phyloP scores from a whole-genome alignment of 306 rosid species.

The Medicago arabica region DNA sequence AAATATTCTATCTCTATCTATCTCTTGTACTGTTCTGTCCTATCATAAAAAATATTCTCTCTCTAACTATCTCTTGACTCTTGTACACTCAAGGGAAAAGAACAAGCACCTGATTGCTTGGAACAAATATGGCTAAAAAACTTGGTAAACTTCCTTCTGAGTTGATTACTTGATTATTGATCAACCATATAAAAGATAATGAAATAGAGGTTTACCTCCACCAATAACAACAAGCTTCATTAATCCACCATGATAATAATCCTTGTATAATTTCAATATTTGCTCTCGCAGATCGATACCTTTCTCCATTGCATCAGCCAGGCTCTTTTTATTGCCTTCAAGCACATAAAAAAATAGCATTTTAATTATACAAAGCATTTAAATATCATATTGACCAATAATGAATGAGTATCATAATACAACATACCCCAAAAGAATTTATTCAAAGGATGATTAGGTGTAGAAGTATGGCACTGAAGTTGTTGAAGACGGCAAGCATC shows the following conservation, averaged over 20 bases:
- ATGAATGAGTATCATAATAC: conserved; percentile 35
- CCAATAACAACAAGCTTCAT: conserved; percentile 98
- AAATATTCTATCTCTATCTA: no score
- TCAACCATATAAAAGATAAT: conserved; percentile 14
- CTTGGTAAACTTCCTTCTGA: conserved; percentile 18
- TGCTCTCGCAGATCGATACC: conserved; percentile 84
- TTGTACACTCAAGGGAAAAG: neutral
- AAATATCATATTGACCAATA: conserved; percentile 29
- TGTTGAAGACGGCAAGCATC: conserved; percentile 95
- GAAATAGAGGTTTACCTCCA: conserved; percentile 72
- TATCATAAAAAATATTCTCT: no score
- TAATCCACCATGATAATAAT: conserved; percentile 94
- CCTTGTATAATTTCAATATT: conserved; percentile 68
- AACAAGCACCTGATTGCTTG: conserved; percentile 27
- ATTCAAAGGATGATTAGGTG: conserved; percentile 80
- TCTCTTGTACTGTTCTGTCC: no score
- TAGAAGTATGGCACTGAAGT: conserved; percentile 86
- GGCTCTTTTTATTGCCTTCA: conserved; percentile 95
- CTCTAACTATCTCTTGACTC: no score
- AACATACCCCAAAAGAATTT: conserved; percentile 84
- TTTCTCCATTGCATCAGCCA: conserved; percentile 88
- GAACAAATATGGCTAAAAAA: conserved; percentile 34
- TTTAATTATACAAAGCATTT: conserved; percentile 32
- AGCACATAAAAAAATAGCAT: conserved; percentile 35
- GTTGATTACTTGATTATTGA: conserved; percentile 23